phyloP scores from a whole-genome alignment of 2,329 filamentous ascomycete species.

The Dactylellina leptospora region DNA sequence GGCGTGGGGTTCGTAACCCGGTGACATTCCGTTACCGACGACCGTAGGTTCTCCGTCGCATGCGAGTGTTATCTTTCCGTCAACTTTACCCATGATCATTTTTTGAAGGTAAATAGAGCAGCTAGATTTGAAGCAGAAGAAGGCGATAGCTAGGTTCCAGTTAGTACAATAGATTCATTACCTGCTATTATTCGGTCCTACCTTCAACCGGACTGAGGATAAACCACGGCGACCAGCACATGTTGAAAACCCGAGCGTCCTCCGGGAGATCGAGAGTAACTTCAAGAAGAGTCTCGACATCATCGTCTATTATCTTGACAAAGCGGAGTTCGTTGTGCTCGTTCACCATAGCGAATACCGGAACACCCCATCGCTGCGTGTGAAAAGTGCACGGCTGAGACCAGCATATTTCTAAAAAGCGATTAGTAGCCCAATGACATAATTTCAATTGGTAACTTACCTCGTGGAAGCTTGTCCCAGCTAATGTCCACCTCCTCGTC shows the following conservation, averaged over 20 bases:
- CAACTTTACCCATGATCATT: conserved; percentile 12
- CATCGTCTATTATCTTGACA: conserved; percentile 36
- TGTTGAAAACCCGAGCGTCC: conserved; percentile 18
- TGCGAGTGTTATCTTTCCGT: background rate
- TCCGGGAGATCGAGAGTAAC: conserved; percentile 5
- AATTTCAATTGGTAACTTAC: background rate
- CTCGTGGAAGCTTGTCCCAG: conserved; percentile 48
- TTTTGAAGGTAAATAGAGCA: conserved; percentile 16
- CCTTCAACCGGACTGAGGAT: conserved; percentile 28
- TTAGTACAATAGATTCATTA: background rate
- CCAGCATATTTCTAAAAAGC: conserved; percentile 41
- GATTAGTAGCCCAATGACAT: background rate
- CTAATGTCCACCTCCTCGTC: conserved; percentile 38
- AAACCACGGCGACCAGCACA: conserved; percentile 51
- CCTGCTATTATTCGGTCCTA: background rate
- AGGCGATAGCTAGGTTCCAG: conserved; percentile 14
- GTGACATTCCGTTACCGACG: conserved; percentile 9
- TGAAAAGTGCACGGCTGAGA: conserved; percentile 39
- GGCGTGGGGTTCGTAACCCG: conserved; percentile 42
- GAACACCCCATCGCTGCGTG: conserved; percentile 35
- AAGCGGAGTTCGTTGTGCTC: conserved; percentile 38
- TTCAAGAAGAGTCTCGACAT: conserved; percentile 30
- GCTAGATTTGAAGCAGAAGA: conserved; percentile 23
- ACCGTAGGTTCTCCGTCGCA: conserved; percentile 8
- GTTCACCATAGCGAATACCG: conserved; percentile 44